phyloP scores from a whole-genome alignment of 1,139 yeast genomes.

The Candida frijolesensis region DNA sequence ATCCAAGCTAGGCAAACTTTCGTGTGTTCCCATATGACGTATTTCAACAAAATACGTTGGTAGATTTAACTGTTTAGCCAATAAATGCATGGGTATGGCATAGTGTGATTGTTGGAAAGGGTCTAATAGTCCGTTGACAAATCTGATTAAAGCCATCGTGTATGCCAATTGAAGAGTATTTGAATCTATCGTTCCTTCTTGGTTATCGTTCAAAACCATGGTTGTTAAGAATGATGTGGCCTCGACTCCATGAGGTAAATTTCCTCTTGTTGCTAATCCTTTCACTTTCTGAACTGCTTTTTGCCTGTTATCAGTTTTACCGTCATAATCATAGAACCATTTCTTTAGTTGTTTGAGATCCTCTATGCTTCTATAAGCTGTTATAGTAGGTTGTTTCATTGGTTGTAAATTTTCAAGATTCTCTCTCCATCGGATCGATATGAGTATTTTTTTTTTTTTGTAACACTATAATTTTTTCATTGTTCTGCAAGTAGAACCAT shows the following conservation, averaged over 20 bases:
- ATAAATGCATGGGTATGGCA: slow-evolving; percentile 75
- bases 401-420: not conserved
- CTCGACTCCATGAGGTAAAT: slow-evolving; percentile 49
- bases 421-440: not conserved
- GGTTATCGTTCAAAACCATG: slow-evolving; percentile 39
- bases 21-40: slow-evolving; percentile 93
- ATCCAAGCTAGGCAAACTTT: slow-evolving; percentile 69
- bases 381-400: slow-evolving; percentile 44
- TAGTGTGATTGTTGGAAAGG: slow-evolving; percentile 78
- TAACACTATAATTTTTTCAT: not conserved
- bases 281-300: slow-evolving; percentile 51
- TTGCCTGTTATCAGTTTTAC: slow-evolving; percentile 24
- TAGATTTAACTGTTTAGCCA: slow-evolving; percentile 69
- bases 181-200: slow-evolving; percentile 22
- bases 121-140: slow-evolving; percentile 90
- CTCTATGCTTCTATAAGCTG: slow-evolving; percentile 54
- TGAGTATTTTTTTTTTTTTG: not conserved
- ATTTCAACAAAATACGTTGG: slow-evolving; percentile 89
- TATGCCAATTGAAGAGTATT: slow-evolving; percentile 52
- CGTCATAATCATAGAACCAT: slow-evolving; percentile 55
- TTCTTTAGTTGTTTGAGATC: slow-evolving; percentile 58
- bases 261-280: slow-evolving; percentile 40
- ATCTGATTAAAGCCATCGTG: slow-evolving; percentile 78
- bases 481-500: not conserved
- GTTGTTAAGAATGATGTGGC: slow-evolving; percentile 66